phyloP scores from a whole-genome alignment of 2,329 filamentous ascomycete genomes.

The Scopulariopsis brevicaulis region DNA sequence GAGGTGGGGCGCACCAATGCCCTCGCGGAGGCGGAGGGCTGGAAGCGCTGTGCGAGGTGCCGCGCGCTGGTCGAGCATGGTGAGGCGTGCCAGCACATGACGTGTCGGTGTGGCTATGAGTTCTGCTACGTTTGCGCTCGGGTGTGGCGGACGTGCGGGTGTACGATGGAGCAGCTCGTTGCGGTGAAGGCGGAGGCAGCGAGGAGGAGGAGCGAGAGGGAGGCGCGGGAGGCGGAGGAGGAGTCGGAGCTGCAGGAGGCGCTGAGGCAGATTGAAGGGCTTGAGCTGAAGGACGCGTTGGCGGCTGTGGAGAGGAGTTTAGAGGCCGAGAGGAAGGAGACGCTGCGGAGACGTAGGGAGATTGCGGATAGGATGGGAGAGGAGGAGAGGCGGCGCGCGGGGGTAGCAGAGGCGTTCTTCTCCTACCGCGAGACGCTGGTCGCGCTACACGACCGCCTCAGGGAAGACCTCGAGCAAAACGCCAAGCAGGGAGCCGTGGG shows the following conservation, averaged over 20 bases:
- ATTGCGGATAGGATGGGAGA: slow-evolving; percentile 18
- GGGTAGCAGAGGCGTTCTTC: slow-evolving; percentile 21
- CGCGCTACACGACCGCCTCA: slow-evolving; percentile 29
- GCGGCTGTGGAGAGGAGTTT: slow-evolving; percentile 25
- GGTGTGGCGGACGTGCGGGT: slow-evolving; percentile 63
- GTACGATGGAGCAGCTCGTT: slow-evolving; percentile 35
- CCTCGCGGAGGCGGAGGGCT: slow-evolving; percentile 58
- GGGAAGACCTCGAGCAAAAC: slow-evolving; percentile 19
- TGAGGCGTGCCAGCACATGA: slow-evolving; percentile 80
- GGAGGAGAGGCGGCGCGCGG: slow-evolving; percentile 23
- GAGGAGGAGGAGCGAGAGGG: slow-evolving; percentile 20
- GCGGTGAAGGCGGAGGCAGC: slow-evolving; percentile 24
- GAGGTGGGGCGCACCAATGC: slow-evolving; percentile 38
- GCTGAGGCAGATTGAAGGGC: slow-evolving; percentile 30
- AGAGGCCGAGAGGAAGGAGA: slow-evolving; percentile 27
- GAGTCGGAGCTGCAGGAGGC: slow-evolving; percentile 22
- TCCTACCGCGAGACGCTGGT: slow-evolving; percentile 22
- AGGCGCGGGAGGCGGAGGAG: slow-evolving; percentile 19
- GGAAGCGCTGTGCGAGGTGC: slow-evolving; percentile 63
- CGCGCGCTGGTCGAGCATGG: slow-evolving; percentile 63
- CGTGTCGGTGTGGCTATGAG: slow-evolving; percentile 66
- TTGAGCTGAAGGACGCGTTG: slow-evolving; percentile 31
- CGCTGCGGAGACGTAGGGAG: slow-evolving; percentile 24
- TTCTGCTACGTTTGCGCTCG: slow-evolving; percentile 76
- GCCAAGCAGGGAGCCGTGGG: slow-evolving; percentile 23